These are phyloP conservation scores for Tolypocladium sp. DNA, from an alignment of 2,329 filamentous ascomycete genomes.

Conservation along the genomic window DNA sequence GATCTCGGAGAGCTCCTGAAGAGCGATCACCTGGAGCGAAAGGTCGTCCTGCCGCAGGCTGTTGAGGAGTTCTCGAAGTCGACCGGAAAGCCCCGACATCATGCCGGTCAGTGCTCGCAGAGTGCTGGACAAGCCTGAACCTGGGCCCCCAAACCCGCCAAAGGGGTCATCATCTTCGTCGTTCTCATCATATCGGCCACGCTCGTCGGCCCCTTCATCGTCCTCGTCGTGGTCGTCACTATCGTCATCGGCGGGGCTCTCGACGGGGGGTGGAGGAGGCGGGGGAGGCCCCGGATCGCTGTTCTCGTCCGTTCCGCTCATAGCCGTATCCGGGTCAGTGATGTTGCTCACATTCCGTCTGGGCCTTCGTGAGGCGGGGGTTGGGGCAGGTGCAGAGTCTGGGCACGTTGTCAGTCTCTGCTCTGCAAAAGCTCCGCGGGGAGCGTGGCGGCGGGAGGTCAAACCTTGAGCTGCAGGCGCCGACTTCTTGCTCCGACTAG, in stretches of 20 bases:
- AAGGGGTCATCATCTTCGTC: conserved; percentile 57
- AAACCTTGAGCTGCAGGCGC: conserved; percentile 34
- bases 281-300: conserved; percentile 30
- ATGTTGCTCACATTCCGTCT: conserved; percentile 44
- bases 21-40: conserved; percentile 79
- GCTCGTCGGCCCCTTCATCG: conserved; percentile 30
- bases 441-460: neutral
- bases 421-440: neutral
- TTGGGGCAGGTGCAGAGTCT: conserved; percentile 24
- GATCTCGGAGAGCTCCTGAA: conserved; percentile 90
- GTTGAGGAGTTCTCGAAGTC: conserved; percentile 67
- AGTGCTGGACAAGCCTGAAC: conserved; percentile 64
- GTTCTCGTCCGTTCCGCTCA: conserved; percentile 60
- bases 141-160: conserved; percentile 58
- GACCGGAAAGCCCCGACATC: conserved; percentile 75
- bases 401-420: conserved; percentile 5
- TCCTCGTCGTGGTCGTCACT: conserved; percentile 22
- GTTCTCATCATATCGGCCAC: conserved; percentile 48
- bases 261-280: conserved; percentile 26
- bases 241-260: conserved; percentile 27
- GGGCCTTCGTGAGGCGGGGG: conserved; percentile 34
- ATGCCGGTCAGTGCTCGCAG: conserved; percentile 83
- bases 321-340: conserved; percentile 55
- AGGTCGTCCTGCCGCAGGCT: conserved; percentile 79
- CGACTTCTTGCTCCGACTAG: conserved; percentile 60